Evolutionary conservation across 169 alveolate species (phyloP).

Genomic region (Plasmodium cynomolgi): DNA sequence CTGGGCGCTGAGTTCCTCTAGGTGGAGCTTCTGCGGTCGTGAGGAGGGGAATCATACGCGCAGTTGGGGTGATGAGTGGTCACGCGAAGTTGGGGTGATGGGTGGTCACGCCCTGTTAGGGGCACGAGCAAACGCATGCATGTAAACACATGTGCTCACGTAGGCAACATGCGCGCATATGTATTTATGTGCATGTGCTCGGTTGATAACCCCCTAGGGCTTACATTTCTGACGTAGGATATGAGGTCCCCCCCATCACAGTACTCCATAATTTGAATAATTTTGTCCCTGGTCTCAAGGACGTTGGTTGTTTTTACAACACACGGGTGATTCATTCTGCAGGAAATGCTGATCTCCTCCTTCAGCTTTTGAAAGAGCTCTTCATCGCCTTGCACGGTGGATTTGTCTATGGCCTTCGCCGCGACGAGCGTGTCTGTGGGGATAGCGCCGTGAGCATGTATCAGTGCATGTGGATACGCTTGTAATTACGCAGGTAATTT

Average conservation of each 20-base stretch:
- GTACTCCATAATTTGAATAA: slow-evolving; percentile 90
- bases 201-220: not conserved
- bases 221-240: slow-evolving; percentile 87
- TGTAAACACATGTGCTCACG: not conserved
- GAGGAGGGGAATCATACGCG: not conserved
- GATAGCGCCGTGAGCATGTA: not conserved
- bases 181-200: not conserved
- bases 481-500: not conserved
- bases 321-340: slow-evolving; percentile 83
- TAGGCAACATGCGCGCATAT: not conserved
- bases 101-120: not conserved
- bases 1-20: slow-evolving; percentile 84
- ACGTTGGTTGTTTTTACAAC: slow-evolving; percentile 84
- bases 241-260: slow-evolving; percentile 93
- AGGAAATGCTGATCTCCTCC: slow-evolving; percentile 84
- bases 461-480: not conserved
- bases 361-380: slow-evolving; percentile 76
- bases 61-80: not conserved
- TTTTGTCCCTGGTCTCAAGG: slow-evolving; percentile 83
- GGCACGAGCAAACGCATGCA: not conserved
- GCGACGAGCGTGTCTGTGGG: slow-evolving; percentile 71
- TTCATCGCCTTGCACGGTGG: slow-evolving; percentile 78
- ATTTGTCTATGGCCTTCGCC: slow-evolving; percentile 80
- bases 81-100: not conserved
- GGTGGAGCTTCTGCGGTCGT: slow-evolving; percentile 28